Percentiles rank a stretch among this genome's conserved stretches.
These are phyloP conservation scores for Suillus occidentalis DNA, from an alignment of 768 basidiomycete species.

Conservation along the genomic window DNA sequence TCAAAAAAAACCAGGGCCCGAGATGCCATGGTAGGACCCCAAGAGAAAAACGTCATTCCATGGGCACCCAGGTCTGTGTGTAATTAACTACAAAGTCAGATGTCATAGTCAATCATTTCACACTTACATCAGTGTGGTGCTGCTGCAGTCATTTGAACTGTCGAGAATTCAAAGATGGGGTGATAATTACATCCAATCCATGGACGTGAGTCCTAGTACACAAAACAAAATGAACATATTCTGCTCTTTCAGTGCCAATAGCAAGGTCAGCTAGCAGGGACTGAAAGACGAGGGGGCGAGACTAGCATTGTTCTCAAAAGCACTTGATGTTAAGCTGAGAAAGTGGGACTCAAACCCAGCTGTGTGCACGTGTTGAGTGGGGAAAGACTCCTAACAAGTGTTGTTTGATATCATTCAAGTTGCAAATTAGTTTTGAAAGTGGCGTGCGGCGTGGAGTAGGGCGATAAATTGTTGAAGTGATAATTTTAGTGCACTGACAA, in stretches of 20 bases:
- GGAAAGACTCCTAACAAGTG: neutral
- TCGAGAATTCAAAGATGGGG: too few species aligned
- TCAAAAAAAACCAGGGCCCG: neutral
- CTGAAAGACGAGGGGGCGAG: constrained; percentile 33
- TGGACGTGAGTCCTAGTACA: too few species aligned
- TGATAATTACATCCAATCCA: too few species aligned
- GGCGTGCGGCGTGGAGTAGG: too few species aligned
- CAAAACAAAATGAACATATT: too few species aligned
- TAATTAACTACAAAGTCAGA: neutral
- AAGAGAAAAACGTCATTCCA: neutral
- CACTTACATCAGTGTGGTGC: neutral
- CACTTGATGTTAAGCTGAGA: constrained; percentile 73
- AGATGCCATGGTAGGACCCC: neutral
- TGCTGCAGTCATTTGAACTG: too few species aligned
- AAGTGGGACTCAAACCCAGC: constrained; percentile 30
- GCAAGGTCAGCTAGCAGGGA: neutral
- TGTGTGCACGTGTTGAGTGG: constrained; percentile 17
- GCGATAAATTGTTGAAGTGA: too few species aligned
- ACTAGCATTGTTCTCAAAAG: constrained; percentile 72
- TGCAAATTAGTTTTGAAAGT: too few species aligned
- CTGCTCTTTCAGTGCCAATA: neutral
- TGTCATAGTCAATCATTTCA: neutral
- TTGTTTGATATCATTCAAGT: neutral
- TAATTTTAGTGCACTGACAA: too few species aligned
- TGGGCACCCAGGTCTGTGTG: too few species aligned